phyloP scores from a whole-genome alignment of 257 asterid species.

The Solanum pinnatisectum region DNA sequence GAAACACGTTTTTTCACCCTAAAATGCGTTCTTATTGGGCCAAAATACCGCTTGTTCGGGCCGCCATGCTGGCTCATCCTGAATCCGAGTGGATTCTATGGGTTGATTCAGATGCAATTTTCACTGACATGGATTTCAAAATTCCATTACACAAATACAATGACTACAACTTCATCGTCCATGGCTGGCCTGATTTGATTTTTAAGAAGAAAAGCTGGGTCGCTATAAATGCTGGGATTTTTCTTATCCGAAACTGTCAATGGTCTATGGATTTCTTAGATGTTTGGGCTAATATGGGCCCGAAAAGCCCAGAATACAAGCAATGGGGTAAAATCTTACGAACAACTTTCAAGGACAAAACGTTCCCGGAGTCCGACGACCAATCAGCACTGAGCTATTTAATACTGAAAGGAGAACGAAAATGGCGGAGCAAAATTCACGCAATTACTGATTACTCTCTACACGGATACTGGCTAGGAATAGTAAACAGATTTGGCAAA shows the following conservation, averaged over 20 bases:
- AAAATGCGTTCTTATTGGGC: constrained; percentile 60
- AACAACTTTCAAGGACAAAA: constrained; percentile 48
- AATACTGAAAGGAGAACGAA: constrained; percentile 35
- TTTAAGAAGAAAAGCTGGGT: constrained; percentile 72
- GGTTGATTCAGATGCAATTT: constrained; percentile 75
- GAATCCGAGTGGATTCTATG: constrained; percentile 70
- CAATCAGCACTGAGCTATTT: constrained; percentile 67
- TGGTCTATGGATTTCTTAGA: constrained; percentile 79
- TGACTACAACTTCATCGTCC: constrained; percentile 47
- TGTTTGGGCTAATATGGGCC: constrained; percentile 76
- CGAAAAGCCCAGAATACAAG: constrained; percentile 41
- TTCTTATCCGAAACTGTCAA: constrained; percentile 61
- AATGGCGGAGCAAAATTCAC: constrained; percentile 61
- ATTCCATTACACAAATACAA: constrained; percentile 54
- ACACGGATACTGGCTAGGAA: constrained; percentile 68
- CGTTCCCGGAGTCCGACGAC: constrained; percentile 55
- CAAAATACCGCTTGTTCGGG: constrained; percentile 50
- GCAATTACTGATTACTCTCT: constrained; percentile 55
- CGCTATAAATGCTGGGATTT: constrained; percentile 58
- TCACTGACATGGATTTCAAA: constrained; percentile 76
- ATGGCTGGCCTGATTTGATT: constrained; percentile 65
- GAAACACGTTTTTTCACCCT: constrained; percentile 25
- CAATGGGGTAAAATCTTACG: constrained; percentile 44
- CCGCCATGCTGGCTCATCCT: constrained; percentile 81
- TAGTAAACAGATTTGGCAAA: constrained; percentile 34